phyloP scores from a whole-genome alignment of 2,329 filamentous ascomycete genomes.

The Didymella lethalis region DNA sequence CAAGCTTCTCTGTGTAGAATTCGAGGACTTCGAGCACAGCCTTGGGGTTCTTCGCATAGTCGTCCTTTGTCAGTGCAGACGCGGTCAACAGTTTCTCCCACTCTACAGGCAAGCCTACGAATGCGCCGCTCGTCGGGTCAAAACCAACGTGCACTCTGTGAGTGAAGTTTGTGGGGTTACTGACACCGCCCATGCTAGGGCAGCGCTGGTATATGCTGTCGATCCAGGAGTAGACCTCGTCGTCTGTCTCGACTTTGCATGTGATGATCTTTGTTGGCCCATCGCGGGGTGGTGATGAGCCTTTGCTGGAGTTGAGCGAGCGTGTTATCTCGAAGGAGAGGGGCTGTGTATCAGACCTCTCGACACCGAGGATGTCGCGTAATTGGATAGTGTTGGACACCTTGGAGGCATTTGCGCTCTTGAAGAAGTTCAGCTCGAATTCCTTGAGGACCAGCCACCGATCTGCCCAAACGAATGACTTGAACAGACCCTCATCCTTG shows the following conservation, averaged over 20 bases:
- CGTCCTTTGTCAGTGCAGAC: slow-evolving; percentile 96
- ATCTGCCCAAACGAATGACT: slow-evolving; percentile 83
- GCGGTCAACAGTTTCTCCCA: slow-evolving; percentile 97
- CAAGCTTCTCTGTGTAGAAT: slow-evolving; percentile 82
- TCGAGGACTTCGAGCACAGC: slow-evolving; percentile 77
- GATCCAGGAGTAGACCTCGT: slow-evolving; percentile 98
- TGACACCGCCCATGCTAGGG: slow-evolving; percentile 96
- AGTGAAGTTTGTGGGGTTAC: slow-evolving; percentile 97
- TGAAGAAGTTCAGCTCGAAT: slow-evolving; percentile 92
- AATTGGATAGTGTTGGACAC: slow-evolving; percentile 85
- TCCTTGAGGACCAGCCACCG: slow-evolving; percentile 92
- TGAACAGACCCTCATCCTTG: slow-evolving; percentile 90
- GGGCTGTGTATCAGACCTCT: slow-evolving; percentile 87
- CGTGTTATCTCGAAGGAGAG: slow-evolving; percentile 95
- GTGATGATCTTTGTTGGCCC: slow-evolving; percentile 83
- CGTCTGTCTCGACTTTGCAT: slow-evolving; percentile 92
- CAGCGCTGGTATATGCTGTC: slow-evolving; percentile 97
- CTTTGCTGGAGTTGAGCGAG: slow-evolving; percentile 62
- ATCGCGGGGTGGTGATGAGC: slow-evolving; percentile 78
- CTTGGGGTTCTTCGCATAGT: slow-evolving; percentile 92
- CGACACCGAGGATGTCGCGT: slow-evolving; percentile 87
- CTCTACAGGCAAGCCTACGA: slow-evolving; percentile 91
- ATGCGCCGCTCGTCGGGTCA: slow-evolving; percentile 92
- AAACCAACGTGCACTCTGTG: slow-evolving; percentile 98
- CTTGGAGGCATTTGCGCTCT: slow-evolving; percentile 82